Percentiles rank a stretch among this genome's conserved stretches.
Conservation (phyloP, 2,329 filamentous ascomycete species). For the Trichophaea hybrida region DNA sequence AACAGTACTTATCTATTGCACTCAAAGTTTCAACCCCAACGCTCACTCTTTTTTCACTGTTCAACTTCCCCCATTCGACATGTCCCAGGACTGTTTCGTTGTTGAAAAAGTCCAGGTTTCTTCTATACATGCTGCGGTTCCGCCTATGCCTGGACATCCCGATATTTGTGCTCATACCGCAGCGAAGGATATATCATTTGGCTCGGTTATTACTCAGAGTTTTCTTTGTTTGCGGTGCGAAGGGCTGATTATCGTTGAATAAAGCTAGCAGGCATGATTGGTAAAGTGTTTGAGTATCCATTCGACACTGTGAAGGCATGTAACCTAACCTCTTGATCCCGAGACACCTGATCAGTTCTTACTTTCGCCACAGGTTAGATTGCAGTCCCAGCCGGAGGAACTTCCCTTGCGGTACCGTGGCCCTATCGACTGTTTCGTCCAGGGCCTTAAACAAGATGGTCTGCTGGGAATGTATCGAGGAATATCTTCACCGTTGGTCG, state of each 20-base stretch:
- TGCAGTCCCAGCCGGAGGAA: constrained; percentile 86
- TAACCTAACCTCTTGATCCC: background rate
- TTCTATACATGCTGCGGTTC: background rate
- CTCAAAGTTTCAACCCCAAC: too few relatives aligned
- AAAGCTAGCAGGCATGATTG: constrained; percentile 67
- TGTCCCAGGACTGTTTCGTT: too few relatives aligned
- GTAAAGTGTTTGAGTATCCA: constrained; percentile 95
- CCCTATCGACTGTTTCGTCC: constrained; percentile 81
- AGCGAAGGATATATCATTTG: constrained; percentile 73
- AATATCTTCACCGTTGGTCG: constrained; percentile 77
- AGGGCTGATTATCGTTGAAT: background rate
- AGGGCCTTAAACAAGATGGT: constrained; percentile 70
- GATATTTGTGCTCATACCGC: constrained; percentile 39
- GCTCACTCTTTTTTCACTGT: too few relatives aligned
- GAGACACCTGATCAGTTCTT: background rate
- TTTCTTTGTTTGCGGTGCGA: background rate
- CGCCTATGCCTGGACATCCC: background rate
- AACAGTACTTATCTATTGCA: too few relatives aligned
- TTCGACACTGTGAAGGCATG: constrained; percentile 81
- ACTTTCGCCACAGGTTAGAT: constrained; percentile 44
- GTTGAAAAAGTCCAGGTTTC: background rate
- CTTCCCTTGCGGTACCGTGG: constrained; percentile 70
- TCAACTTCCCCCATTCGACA: too few relatives aligned
- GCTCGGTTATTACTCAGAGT: constrained; percentile 46
- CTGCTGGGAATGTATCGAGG: constrained; percentile 73